A percentile compares a stretch with the other conserved stretches of the same genome.
Evolutionary conservation across 352 stramenopile genomes (phyloP).

Genomic region (Bremia lactucae): DNA sequence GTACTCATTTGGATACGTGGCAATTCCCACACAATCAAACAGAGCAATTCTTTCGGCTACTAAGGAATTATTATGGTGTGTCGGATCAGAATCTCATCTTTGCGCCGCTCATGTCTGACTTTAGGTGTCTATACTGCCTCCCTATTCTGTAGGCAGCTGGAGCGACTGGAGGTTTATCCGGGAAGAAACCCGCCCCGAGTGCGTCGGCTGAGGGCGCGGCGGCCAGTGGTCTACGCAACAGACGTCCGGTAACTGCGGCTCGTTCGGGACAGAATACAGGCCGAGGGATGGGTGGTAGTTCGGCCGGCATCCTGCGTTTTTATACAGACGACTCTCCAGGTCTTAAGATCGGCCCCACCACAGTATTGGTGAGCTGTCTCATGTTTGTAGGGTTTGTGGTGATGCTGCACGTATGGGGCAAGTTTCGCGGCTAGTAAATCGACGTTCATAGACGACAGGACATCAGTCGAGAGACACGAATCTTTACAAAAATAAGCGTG

Average conservation of each 20-base stretch:
- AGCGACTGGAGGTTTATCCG: constrained; percentile 26
- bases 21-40: constrained; percentile 18
- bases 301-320: constrained; percentile 92
- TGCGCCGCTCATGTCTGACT: background rate
- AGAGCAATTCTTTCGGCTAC: no score
- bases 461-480: constrained; percentile 14
- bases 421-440: constrained; percentile 83
- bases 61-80: constrained; percentile 14
- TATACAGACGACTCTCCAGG: constrained; percentile 95
- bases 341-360: constrained; percentile 93
- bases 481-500: no score
- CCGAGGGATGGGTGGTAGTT: constrained; percentile 74
- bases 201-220: constrained; percentile 47
- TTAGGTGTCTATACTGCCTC: background rate
- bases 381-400: constrained; percentile 95
- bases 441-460: constrained; percentile 23
- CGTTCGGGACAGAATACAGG: constrained; percentile 53
- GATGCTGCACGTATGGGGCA: constrained; percentile 95
- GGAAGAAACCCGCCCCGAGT: constrained; percentile 63
- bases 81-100: background rate
- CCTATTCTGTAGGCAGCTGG: constrained; percentile 20
- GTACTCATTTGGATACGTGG: constrained; percentile 19
- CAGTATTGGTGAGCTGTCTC: constrained; percentile 91
- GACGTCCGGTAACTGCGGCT: constrained; percentile 37
- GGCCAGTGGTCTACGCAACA: constrained; percentile 66